These are phyloP conservation scores for Alternaria gaisen DNA, from an alignment of 2,329 filamentous ascomycete species.

Conservation along the genomic window DNA sequence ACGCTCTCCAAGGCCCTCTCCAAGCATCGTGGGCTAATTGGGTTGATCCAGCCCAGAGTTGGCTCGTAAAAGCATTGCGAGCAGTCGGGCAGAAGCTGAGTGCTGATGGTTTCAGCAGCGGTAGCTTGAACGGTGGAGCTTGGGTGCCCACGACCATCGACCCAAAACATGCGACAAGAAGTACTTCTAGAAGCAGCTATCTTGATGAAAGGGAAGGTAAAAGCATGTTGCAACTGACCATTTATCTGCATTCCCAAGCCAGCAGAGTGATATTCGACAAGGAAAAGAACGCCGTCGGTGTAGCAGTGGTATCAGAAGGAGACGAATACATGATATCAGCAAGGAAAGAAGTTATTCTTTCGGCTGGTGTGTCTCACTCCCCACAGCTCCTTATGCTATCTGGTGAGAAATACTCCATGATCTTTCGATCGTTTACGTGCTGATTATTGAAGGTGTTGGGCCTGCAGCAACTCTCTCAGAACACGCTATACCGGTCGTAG, in stretches of 20 bases:
- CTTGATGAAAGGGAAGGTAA: too few species aligned
- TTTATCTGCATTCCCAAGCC: too few species aligned
- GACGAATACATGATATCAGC: too few species aligned
- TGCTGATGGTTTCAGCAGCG: slow-evolving; percentile 33
- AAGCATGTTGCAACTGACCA: too few species aligned
- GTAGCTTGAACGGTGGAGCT: slow-evolving; percentile 29
- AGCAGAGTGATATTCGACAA: too few species aligned
- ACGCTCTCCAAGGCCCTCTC: slow-evolving; percentile 26
- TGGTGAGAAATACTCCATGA: slow-evolving; percentile 17
- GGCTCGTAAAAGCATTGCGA: slow-evolving; percentile 25
- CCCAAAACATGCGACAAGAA: slow-evolving; percentile 23
- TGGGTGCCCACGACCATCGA: slow-evolving; percentile 45
- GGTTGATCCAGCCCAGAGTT: not conserved
- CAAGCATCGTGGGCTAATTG: slow-evolving; percentile 36
- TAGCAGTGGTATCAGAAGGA: too few species aligned
- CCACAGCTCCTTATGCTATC: slow-evolving; percentile 52
- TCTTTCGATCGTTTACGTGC: too few species aligned
- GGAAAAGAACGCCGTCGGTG: too few species aligned
- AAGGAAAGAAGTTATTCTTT: not conserved
- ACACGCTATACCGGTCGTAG: slow-evolving; percentile 29
- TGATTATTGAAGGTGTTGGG: too few species aligned
- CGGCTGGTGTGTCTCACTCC: not conserved
- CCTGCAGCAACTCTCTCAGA: slow-evolving; percentile 16
- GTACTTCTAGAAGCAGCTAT: too few species aligned
- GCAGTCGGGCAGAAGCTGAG: slow-evolving; percentile 30